Evolutionary conservation across 2,329 filamentous ascomycete genomes (phyloP).

Genomic region (Trichoderma breve): DNA sequence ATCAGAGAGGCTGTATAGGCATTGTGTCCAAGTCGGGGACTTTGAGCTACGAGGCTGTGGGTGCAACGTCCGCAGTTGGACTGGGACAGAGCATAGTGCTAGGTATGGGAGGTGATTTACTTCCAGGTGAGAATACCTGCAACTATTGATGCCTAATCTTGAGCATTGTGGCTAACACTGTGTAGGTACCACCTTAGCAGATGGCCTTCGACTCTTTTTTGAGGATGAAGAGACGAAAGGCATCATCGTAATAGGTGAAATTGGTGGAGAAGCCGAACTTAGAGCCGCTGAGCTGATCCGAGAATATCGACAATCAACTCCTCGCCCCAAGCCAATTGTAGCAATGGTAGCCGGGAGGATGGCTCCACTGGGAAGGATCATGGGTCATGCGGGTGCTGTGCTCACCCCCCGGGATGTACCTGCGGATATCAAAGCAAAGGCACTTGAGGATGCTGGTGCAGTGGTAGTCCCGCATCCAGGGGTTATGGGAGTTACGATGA

Average conservation of each 20-base stretch:
- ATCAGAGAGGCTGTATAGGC: constrained; percentile 61
- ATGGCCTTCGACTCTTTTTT: constrained; percentile 67
- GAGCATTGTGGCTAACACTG: neutral
- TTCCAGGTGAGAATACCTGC: constrained; percentile 51
- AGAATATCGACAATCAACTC: constrained; percentile 56
- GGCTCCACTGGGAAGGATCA: constrained; percentile 59
- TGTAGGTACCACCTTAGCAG: constrained; percentile 63
- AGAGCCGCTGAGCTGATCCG: constrained; percentile 69
- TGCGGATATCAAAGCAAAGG: constrained; percentile 34
- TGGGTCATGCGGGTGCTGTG: constrained; percentile 73
- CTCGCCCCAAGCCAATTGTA: constrained; percentile 62
- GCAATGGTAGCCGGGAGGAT: constrained; percentile 65
- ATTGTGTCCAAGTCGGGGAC: constrained; percentile 81
- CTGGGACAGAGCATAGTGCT: constrained; percentile 75
- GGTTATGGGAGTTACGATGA: constrained; percentile 38
- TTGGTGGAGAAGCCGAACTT: constrained; percentile 67
- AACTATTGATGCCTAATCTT: neutral
- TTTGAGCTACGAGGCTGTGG: constrained; percentile 76
- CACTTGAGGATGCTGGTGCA: constrained; percentile 37
- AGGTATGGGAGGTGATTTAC: constrained; percentile 72
- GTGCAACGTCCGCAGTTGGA: constrained; percentile 69
- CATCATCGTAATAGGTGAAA: constrained; percentile 70
- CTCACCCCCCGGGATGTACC: constrained; percentile 32
- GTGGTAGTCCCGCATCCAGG: constrained; percentile 40
- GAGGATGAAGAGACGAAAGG: constrained; percentile 66